Base-by-base conservation (phyloP, 257 asterid genomes). In the Petrea volubilis region DNA sequence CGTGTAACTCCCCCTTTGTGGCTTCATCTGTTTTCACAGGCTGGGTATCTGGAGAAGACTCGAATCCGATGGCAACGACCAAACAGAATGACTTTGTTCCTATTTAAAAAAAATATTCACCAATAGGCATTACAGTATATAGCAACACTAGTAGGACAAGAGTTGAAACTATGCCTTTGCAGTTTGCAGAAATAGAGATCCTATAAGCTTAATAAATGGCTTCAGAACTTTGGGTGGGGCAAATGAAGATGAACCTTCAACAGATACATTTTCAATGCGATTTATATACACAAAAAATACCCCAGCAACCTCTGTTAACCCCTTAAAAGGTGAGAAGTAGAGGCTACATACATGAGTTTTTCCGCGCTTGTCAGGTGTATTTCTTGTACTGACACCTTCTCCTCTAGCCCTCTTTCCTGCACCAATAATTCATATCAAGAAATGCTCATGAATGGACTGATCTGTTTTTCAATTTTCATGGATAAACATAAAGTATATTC, bases 1-100 rank as follows among this genome's bases (percentile, higher is more conserved):
- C 40, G 40, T 58, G 59, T 56, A 51, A 31, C 61, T 76, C 79
- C 58, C 67, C 64, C 72, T 75, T 74, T 60, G 57, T 56, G 60
- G 50, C 50, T 64, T 56, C 33, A 60, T 43, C 79, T 75, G 57
- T 77, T 59, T 69, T 82, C 64, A 63, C 46, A 60, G 81, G 79
- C 46, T 43, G 76, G 55, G 72, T 69, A 74, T 82, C 90, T 62
- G 47, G 87, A 63, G 81, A 68, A 74, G 89, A 76, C 78, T 90
- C 96, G 97, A 79, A 83, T 87, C 96, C 3, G 96, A 88, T 73
- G 96, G 84, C 78, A 90, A 38, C 13, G 92, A 50, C 91, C 81
- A 88, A 47, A 85, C 64, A 60, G 89, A 74, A 71, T 59, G 79
- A 31, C 72, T 56, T 49, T 63, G 67, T 69, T 74, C 93, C 92